Percentiles rank a stretch among this genome's conserved stretches.
phyloP scores from a whole-genome alignment of 306 rosid species.

The Ormosia semicastrata region DNA sequence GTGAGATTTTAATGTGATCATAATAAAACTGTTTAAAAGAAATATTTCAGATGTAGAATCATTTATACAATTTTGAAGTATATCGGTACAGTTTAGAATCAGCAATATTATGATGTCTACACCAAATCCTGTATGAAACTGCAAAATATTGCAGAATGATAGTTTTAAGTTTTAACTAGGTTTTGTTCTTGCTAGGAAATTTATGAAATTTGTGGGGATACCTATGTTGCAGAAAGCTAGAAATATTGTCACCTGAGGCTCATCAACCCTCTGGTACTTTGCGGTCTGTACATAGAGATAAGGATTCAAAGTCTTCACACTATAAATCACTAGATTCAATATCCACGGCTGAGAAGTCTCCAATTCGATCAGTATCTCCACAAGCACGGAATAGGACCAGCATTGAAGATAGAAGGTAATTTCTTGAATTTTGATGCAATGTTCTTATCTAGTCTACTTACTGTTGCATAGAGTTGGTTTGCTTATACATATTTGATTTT shows the following conservation, averaged over 20 bases:
- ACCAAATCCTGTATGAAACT: neutral
- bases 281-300: slow-evolving; percentile 39
- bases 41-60: neutral
- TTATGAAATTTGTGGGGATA: neutral
- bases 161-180: neutral
- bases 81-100: neutral
- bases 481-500: slow-evolving; percentile 16
- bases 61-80: neutral
- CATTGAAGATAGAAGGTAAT: slow-evolving; percentile 58
- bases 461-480: neutral
- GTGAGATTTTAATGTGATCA: neutral
- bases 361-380: slow-evolving; percentile 45
- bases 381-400: slow-evolving; percentile 38
- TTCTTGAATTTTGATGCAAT: slow-evolving; percentile 8
- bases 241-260: slow-evolving; percentile 37
- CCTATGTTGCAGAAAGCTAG: slow-evolving; percentile 40
- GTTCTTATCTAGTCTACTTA: neutral
- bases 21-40: neutral
- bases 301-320: slow-evolving; percentile 29
- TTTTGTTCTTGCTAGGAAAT: neutral
- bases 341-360: slow-evolving; percentile 44
- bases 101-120: neutral
- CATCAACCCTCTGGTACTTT: slow-evolving; percentile 41
- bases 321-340: slow-evolving; percentile 36
- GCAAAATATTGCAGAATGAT: neutral